Conservation (phyloP, 768 basidiomycete genomes). For the Phylloporus sp. region DNA sequence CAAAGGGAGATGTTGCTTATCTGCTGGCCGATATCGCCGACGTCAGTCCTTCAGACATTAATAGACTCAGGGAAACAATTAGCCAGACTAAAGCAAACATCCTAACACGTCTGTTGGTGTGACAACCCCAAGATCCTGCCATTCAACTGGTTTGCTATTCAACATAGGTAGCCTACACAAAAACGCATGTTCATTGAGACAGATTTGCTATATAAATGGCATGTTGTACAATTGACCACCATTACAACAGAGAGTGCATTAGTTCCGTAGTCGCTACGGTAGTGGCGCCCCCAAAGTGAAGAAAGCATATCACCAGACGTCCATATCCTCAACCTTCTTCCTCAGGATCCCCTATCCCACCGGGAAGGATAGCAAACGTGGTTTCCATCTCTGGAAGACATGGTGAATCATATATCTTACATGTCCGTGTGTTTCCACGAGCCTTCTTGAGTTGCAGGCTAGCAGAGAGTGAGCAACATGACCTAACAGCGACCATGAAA, state of each 20-base stretch:
- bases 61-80: constrained; percentile 73
- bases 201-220: neutral
- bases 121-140: constrained; percentile 28
- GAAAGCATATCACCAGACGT: neutral
- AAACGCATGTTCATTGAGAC: neutral
- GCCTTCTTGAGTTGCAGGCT: constrained; percentile 91
- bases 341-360: constrained; percentile 93
- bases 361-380: constrained; percentile 86
- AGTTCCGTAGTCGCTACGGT: constrained; percentile 4
- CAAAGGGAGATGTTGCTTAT: constrained; percentile 89
- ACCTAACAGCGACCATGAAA: neutral
- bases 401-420: constrained; percentile 97
- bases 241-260: constrained; percentile 15
- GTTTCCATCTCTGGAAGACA: constrained; percentile 96
- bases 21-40: constrained; percentile 96
- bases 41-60: constrained; percentile 78
- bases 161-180: constrained; percentile 16
- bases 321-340: constrained; percentile 56
- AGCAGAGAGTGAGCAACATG: constrained; percentile 6
- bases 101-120: constrained; percentile 80
- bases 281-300: neutral
- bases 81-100: constrained; percentile 81
- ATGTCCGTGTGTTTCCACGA: constrained; percentile 86
- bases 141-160: constrained; percentile 48
- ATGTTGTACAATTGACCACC: neutral